Base-by-base conservation (phyloP, 2,329 filamentous ascomycete genomes). In the Botrytis fabae region DNA sequence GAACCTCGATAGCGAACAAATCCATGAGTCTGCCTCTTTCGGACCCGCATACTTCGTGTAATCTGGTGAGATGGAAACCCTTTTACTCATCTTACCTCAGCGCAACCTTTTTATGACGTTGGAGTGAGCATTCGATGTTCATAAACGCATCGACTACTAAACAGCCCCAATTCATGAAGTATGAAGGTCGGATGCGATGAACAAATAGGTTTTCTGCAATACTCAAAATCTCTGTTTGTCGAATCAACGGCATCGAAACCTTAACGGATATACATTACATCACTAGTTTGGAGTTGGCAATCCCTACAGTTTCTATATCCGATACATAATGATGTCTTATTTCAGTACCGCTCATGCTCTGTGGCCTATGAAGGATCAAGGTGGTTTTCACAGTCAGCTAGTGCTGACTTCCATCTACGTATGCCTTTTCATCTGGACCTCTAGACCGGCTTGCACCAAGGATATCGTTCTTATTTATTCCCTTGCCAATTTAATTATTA, bases 331-430 rank as follows among this genome's bases (percentile, higher is more conserved):
- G 4, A 66, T 66, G 12, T 66, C 18, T 64, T 6, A 32, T 25
- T 48, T 46, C 7, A 18, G 22, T 64, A 51, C 14, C 14, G 44
- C 20, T 66, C 44, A 51, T 10, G 20, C 12, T 51, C 51, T 66
- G 20, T 51, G 46, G 28, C 28, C 44, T 40, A 4, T 35, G 62
- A 54, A 66, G 25, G 38, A 18, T 54, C 32, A 38, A 51, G n/a
- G 25, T 51, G 32, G 20, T 48, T 28, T 25, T 65, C 28, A 46
- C 28, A 65, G 22, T 51, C 64, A 66, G 64, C 64, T 66, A 54
- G 64, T 66, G 64, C 64, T 66, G 64, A 66, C 32, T 40, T 12
- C 44, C 8, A 12, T 66, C 44, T 64, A 54, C 14, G 25, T 40
- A 40, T 14, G 46, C 14, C 16, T 40, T 38, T 66, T 28, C 16